Percentiles rank a stretch among this genome's conserved stretches.
These are phyloP conservation scores for Fusarium brevicatenulatum DNA, from an alignment of 2,329 filamentous ascomycete species.

Conservation along the genomic window DNA sequence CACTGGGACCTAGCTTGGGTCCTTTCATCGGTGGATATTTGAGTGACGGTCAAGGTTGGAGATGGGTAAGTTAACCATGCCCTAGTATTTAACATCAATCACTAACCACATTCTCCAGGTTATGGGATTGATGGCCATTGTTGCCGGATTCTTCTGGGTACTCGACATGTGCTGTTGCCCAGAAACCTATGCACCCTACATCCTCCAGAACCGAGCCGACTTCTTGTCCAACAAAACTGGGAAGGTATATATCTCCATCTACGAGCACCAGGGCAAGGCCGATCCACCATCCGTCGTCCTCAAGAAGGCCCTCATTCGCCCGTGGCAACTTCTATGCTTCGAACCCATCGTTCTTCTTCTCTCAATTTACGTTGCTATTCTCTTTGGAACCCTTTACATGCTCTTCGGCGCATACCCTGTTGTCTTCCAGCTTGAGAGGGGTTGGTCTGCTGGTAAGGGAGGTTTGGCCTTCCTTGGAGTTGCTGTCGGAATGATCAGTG, in stretches of 20 bases:
- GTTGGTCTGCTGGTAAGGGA: constrained; percentile 66
- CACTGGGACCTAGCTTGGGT: constrained; percentile 68
- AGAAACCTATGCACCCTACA: constrained; percentile 68
- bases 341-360: constrained; percentile 74
- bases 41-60: constrained; percentile 67
- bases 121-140: constrained; percentile 68
- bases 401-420: constrained; percentile 67
- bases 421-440: constrained; percentile 67
- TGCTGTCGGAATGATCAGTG: constrained; percentile 68
- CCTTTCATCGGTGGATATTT: constrained; percentile 73
- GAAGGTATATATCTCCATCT: constrained; percentile 63
- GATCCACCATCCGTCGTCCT: constrained; percentile 59
- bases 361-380: constrained; percentile 70
- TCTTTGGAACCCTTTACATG: constrained; percentile 65
- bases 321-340: constrained; percentile 71
- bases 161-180: constrained; percentile 60
- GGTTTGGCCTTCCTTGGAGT: constrained; percentile 74
- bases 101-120: constrained; percentile 51
- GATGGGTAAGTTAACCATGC: constrained; percentile 53
- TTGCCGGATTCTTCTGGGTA: constrained; percentile 68
- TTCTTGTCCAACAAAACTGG: constrained; percentile 62
- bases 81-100: accelerated
- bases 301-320: constrained; percentile 65
- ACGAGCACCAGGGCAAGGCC: constrained; percentile 56
- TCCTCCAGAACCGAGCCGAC: constrained; percentile 63